Evolutionary conservation across 805 yeast species (phyloP).

Genomic region (Martiniozyma abietophila): DNA sequence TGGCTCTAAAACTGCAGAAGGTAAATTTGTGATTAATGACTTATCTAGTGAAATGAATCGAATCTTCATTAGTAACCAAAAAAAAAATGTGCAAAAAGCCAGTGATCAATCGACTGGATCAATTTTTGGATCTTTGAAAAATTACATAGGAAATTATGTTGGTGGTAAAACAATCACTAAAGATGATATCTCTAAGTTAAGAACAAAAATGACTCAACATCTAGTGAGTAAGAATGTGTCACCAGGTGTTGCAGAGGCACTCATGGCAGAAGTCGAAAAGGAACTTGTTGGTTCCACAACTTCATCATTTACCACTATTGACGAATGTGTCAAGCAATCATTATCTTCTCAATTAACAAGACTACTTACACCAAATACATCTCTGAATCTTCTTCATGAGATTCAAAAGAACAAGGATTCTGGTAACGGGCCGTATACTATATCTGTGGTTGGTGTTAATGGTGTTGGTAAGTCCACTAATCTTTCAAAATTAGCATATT

Average conservation of each 20-base stretch:
- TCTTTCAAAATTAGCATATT: slow-evolving; percentile 85
- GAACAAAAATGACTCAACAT: slow-evolving; percentile 62
- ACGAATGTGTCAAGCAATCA: slow-evolving; percentile 55
- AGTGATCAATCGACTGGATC: slow-evolving; percentile 2
- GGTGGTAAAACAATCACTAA: slow-evolving; percentile 63
- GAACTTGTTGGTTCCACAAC: slow-evolving; percentile 67
- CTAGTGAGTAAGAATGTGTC: slow-evolving; percentile 83
- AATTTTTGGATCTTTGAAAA: slow-evolving; percentile 46
- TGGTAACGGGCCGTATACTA: slow-evolving; percentile 67
- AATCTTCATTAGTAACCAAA: slow-evolving; percentile 23
- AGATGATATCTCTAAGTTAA: slow-evolving; percentile 55
- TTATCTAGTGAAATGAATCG: slow-evolving; percentile 43
- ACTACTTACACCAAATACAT: slow-evolving; percentile 83
- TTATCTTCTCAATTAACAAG: slow-evolving; percentile 59
- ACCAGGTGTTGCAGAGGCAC: slow-evolving; percentile 71
- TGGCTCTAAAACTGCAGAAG: slow-evolving; percentile 37
- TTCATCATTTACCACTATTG: slow-evolving; percentile 64
- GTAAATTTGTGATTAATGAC: slow-evolving; percentile 60
- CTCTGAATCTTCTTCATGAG: slow-evolving; percentile 77
- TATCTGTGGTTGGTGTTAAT: slow-evolving; percentile 94
- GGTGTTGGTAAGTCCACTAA: slow-evolving; percentile 98
- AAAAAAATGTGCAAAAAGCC: slow-evolving; percentile 6
- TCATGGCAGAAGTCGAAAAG: slow-evolving; percentile 61
- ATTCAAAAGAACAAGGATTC: slow-evolving; percentile 41
- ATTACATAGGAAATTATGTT: slow-evolving; percentile 38